Evolutionary conservation across 2,329 filamentous ascomycete genomes (phyloP).

Genomic region (Sporothrix humicola): DNA sequence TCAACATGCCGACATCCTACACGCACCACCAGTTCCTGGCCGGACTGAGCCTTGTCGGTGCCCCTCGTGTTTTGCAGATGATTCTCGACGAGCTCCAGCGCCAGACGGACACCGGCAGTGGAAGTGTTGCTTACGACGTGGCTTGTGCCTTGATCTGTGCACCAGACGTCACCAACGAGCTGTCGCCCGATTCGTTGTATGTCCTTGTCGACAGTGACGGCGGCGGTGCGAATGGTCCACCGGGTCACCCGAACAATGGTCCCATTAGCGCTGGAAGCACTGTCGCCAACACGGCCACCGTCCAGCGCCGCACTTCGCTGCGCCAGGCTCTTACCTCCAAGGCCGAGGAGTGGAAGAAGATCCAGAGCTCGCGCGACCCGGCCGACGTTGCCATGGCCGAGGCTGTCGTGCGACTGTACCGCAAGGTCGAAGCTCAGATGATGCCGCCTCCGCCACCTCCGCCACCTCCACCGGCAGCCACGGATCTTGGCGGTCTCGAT

Average conservation of each 20-base stretch:
- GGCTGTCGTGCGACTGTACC: conserved; percentile 65
- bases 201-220: conserved; percentile 7
- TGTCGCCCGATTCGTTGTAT: conserved; percentile 43
- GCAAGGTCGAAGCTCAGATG: conserved; percentile 70
- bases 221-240: neutral
- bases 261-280: conserved; percentile 38
- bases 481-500: conserved; percentile 30
- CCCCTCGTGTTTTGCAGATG: conserved; percentile 62
- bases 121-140: conserved; percentile 69
- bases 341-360: conserved; percentile 61
- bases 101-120: conserved; percentile 64
- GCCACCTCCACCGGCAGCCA: neutral
- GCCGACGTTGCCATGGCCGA: conserved; percentile 62
- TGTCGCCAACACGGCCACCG: conserved; percentile 46
- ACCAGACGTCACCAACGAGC: conserved; percentile 58
- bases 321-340: conserved; percentile 64
- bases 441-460: conserved; percentile 40
- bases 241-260: neutral
- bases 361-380: conserved; percentile 53
- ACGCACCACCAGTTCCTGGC: conserved; percentile 73
- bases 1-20: conserved; percentile 68
- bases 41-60: conserved; percentile 65
- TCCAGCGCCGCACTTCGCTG: conserved; percentile 60
- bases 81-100: conserved; percentile 71
- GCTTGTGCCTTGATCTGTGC: conserved; percentile 72